These are phyloP conservation scores for Begonia masoniana DNA, from an alignment of 306 rosid species.

Conservation along the genomic window DNA sequence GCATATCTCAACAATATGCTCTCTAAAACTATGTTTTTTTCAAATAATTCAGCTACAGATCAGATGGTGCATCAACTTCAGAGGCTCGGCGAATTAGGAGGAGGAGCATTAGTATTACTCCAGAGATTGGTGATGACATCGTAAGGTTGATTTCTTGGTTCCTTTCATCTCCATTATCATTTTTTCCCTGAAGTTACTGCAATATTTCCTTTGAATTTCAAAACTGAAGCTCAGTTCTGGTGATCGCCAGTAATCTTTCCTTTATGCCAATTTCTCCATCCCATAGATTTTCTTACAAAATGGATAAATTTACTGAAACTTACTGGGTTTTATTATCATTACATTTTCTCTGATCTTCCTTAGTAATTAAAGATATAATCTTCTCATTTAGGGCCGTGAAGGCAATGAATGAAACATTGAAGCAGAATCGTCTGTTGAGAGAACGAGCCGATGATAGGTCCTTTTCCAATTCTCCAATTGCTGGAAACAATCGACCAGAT, in stretches of 20 bases:
- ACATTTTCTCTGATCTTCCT: background rate
- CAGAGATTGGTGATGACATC: constrained; percentile 98
- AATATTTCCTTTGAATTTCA: background rate
- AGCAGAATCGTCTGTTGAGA: constrained; percentile 82
- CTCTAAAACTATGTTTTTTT: background rate
- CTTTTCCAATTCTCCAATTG: constrained; percentile 39
- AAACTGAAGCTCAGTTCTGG: background rate
- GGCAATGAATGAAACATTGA: constrained; percentile 93
- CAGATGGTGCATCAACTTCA: constrained; percentile 68
- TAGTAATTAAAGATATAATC: constrained; percentile 19
- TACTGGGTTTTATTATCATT: too few species aligned
- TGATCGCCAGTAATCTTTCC: background rate
- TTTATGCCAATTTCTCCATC: too few species aligned
- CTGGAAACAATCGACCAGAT: constrained; percentile 18
- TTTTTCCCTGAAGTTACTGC: background rate
- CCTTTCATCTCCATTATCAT: constrained; percentile 14
- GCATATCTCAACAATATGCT: too few species aligned
- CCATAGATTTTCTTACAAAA: too few species aligned
- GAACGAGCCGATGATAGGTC: constrained; percentile 55
- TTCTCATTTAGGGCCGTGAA: constrained; percentile 70
- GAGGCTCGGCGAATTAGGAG: constrained; percentile 83
- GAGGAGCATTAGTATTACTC: constrained; percentile 96
- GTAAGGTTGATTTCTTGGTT: constrained; percentile 64
- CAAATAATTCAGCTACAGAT: constrained; percentile 38
- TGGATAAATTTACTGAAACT: too few species aligned